These are phyloP conservation scores for Aspergillus intermedius DNA, from an alignment of 2,329 filamentous ascomycete genomes.

Conservation along the genomic window DNA sequence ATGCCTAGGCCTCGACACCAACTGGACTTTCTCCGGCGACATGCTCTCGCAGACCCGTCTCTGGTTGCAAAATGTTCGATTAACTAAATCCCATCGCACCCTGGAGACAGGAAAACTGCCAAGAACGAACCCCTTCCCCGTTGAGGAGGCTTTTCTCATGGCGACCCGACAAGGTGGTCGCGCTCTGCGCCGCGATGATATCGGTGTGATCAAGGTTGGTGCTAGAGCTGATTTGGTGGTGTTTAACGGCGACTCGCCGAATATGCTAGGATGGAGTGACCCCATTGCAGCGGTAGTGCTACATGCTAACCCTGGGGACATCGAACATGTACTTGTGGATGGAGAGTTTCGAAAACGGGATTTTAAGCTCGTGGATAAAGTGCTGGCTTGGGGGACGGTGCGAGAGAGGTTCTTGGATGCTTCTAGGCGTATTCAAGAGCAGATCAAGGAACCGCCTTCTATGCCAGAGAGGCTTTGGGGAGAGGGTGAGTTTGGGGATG, in stretches of 20 bases:
- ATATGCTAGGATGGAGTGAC: conserved; percentile 49
- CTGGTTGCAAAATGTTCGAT: conserved; percentile 43
- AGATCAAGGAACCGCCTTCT: not conserved
- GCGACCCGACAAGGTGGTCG: not conserved
- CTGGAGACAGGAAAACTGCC: not conserved
- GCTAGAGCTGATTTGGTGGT: conserved; percentile 39
- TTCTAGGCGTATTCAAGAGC: not conserved
- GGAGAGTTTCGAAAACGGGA: not conserved
- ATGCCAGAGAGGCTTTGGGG: not conserved
- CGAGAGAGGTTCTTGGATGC: not conserved
- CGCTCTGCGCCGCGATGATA: not conserved
- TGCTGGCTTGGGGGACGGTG: not conserved
- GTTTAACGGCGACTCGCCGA: conserved; percentile 45
- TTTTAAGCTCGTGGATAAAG: not conserved
- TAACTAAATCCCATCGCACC: not conserved
- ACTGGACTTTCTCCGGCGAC: conserved; percentile 48
- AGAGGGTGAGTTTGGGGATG: not conserved
- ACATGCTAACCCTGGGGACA: conserved; percentile 24
- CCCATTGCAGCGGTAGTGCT: conserved; percentile 52
- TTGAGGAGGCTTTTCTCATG: not conserved
- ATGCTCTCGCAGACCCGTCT: conserved; percentile 49
- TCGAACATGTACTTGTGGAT: not conserved
- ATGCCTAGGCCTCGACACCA: conserved; percentile 50
- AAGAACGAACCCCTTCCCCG: not conserved
- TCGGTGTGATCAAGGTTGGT: not conserved